These are phyloP conservation scores for Sclerotinia minor DNA, from an alignment of 2,329 filamentous ascomycete genomes.

Conservation along the genomic window DNA sequence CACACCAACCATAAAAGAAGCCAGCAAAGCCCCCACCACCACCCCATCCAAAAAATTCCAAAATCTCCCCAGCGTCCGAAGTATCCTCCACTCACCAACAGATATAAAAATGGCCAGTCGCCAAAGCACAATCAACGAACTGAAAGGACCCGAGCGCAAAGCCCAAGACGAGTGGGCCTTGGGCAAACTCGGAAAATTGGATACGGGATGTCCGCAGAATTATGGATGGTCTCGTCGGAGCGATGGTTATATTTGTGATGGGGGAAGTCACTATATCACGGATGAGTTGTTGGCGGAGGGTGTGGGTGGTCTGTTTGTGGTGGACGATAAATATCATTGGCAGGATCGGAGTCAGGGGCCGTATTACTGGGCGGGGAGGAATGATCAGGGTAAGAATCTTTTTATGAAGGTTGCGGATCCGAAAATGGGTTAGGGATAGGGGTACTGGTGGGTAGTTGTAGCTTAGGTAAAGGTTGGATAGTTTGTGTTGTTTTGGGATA, in stretches of 20 bases:
- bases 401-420: conserved; percentile 1
- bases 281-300: conserved; percentile 32
- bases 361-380: conserved; percentile 10
- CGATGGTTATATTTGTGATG: conserved; percentile 31
- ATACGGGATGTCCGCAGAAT: conserved; percentile 24
- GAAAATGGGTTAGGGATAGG: background rate
- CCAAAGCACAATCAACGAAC: conserved; percentile 24
- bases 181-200: conserved; percentile 19
- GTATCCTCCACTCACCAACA: background rate
- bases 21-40: background rate
- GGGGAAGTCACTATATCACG: conserved; percentile 29
- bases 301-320: conserved; percentile 27
- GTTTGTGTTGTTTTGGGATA: background rate
- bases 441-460: too few species aligned
- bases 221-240: conserved; percentile 25
- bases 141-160: conserved; percentile 22
- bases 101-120: conserved; percentile 29
- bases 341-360: conserved; percentile 17
- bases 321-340: conserved; percentile 21
- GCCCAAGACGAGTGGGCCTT: conserved; percentile 33
- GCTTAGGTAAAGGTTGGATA: too few species aligned
- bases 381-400: conserved; percentile 11
- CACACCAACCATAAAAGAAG: background rate
- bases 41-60: background rate
- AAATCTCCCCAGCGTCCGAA: background rate